Evolutionary conservation across 805 yeast species (phyloP), one percentile per base, ranked within the genome.

Genomic region (Hanseniaspora lachancei): DNA sequence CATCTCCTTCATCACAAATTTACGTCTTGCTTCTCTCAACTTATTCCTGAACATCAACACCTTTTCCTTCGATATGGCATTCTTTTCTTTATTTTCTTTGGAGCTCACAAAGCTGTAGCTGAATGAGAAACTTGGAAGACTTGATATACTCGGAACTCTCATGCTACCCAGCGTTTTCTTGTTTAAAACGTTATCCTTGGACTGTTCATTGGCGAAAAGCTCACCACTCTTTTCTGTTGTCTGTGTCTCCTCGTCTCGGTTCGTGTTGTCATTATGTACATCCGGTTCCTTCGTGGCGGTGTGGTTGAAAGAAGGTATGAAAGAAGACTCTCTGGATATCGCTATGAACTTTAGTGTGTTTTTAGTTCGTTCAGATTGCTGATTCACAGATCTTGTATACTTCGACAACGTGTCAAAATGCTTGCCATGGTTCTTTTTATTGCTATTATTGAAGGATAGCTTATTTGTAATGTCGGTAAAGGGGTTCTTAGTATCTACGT

Each of bases 111-210:
- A 53, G 27, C 56, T 53, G 40, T 53, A 53, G 40, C 56, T 53
- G 24, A 53, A 53, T 9, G 56, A 53, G 46, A 53, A 53, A 15
- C 56, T 53, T 23, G 56, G 56, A 2, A 53, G 50, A 15, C 47
- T 36, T 21, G 46, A 21, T 8, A 46, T 32, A 1, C 34, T 35
- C 2, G 49, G 49, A 6, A 52, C 23, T 52, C 55, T 43, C 46
- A 43, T 52, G 21, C 4, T 32, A 3, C 20, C 44, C 2, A 52
- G 18, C 1, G 15, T 34, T n/a, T 10, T 20, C 9, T n/a, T 24
- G 2, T 27, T 27, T 12, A 4, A 5, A 21, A 24, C n/a, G 27
- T 10, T 7, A 8, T 16, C 13, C 7, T 21, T 48, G 7, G 21
- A 20, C 20, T 41, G 16, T 5, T 40, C 43, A 20, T 32, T 36